Evolutionary conservation across 345 rosid species (phyloP), one percentile per base, ranked within the genome.

Genomic region (Schrenkiella parvula): DNA sequence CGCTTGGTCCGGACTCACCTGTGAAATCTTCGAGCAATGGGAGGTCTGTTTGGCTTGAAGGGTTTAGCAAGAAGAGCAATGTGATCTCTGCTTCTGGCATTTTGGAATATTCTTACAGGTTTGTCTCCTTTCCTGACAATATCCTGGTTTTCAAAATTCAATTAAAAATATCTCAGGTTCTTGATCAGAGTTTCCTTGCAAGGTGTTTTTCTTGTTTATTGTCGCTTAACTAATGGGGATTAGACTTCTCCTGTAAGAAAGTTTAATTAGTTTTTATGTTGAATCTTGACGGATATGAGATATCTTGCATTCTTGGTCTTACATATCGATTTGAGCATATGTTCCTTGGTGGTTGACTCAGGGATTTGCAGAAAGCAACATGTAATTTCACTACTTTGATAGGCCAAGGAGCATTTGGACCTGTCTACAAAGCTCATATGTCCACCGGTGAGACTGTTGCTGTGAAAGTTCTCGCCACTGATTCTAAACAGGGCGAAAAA

Each of bases 371-470:
- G 72, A 92, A 88, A 62, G 98, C 96, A 72, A 95, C 99, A 6
- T 78, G 56, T 72, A 95, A 92, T 81, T 95, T 95, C 68, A 95
- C 99, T 2, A 85, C 96, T 32, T 65, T 90, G 54, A 84, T 92
- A 55, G 99, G 99, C 41, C 93, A 88, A 83, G 98, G 99, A 65
- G 98, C 99, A 39, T 95, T 95, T 87, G 99, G 98, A 76, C 89
- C 97, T 9, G 99, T 95, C n/a, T 95, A 88, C 73, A 95, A 90
- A 83, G 98, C 99, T 75, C 96, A 87, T 61, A 88, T 92, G 96
- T 82, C 89, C 11, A 87, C 91, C 2, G 96, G 97, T 60, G 98
- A 92, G 85, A 85, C 74, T 43, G 93, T 95, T 50, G 99, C 99
- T 12, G 97, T 90, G 13, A 95, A 95, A 81, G 95, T 87, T 66